Evolutionary conservation across 495 filamentous ascomycete genomes (phyloP), one percentile per base, ranked within the genome.

Genomic region (Talaromyces nanjingensis): DNA sequence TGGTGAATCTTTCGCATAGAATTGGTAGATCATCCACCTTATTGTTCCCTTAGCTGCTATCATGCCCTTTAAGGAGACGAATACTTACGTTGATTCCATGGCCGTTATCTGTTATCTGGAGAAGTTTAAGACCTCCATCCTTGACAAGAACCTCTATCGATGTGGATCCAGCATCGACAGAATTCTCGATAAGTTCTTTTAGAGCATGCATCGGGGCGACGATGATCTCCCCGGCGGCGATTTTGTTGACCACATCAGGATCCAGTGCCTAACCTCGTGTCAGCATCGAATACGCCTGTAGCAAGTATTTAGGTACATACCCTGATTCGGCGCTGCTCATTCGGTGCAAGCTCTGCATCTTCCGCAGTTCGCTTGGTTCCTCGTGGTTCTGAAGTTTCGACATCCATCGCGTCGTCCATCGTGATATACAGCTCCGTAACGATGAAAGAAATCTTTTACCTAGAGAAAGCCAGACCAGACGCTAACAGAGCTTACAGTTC

Each of bases 151-250:
- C 88, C 71, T 99, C 96, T 47, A 99, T 77, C 5, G 87, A 87
- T 1, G 94, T 97, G 2, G 94, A 91, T 18, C 96, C 93, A 31
- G 96, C 96, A 76, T 99, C 96, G 37, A 99, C 96, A 7, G 96
- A 87, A 68, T 99, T 99, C 70, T 99, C 96, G 12, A 98, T 96
- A 55, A 99, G 79, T 74, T 99, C 96, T 77, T 99, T 99, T 33
- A 99, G 76, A 20, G 96, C 96, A 72, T 99, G 91, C 64, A 98
- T 92, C 24, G 96, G 96, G 11, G 96, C 94, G 59, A 98, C 92
- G 60, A 99, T 98, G 65, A 98, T 99, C 72, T 99, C 96, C 16
- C 96, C 96, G n/a, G 96, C 96, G 7, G 96, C 96, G 68, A 99
- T 99, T 77, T 97, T 98, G 78, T 98, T 98, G 63, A 98, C 91